A percentile compares a stretch with the other conserved stretches of the same genome.
These are phyloP conservation scores for Spergularia bocconei DNA, from an alignment of 148 eudicot species.

Conservation along the genomic window DNA sequence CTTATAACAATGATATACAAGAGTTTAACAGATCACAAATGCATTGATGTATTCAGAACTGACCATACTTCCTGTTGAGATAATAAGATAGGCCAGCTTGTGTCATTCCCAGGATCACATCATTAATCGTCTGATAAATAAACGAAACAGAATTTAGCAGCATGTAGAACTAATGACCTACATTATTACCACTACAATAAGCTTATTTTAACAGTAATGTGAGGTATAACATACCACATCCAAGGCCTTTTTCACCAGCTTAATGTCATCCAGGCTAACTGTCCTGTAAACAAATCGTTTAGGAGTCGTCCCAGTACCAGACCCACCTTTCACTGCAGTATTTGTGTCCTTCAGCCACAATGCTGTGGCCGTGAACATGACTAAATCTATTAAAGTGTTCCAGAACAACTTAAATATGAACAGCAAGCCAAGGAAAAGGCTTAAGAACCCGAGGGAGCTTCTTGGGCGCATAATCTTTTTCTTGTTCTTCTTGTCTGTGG, in stretches of 20 bases:
- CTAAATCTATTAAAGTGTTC: conserved; percentile 39
- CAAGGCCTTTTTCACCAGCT: conserved; percentile 56
- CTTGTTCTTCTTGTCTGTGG: conserved; percentile 20
- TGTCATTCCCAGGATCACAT: conserved; percentile 62
- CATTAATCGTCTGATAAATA: conserved; percentile 55
- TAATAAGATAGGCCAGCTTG: conserved; percentile 66
- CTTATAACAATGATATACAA: background rate
- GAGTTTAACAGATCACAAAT: background rate
- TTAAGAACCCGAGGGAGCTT: conserved; percentile 3
- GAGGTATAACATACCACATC: conserved; percentile 38
- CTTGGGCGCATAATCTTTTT: conserved; percentile 1
- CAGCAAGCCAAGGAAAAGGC: conserved; percentile 23
- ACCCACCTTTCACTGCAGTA: conserved; percentile 37
- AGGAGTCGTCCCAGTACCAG: conserved; percentile 8
- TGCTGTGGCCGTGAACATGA: conserved; percentile 31
- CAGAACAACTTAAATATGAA: conserved; percentile 24
- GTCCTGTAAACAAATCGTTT: conserved; percentile 42
- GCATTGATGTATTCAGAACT: conserved; percentile 11
- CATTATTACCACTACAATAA: too few relatives aligned
- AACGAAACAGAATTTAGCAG: background rate
- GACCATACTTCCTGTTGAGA: conserved; percentile 51
- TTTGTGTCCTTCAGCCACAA: conserved; percentile 46
- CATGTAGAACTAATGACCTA: background rate
- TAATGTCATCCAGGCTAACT: conserved; percentile 51
- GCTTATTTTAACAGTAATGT: background rate